A percentile compares a stretch with the other conserved stretches of the same genome.
Conservation (phyloP, 768 basidiomycete genomes). For the Lentinus brumalis region DNA sequence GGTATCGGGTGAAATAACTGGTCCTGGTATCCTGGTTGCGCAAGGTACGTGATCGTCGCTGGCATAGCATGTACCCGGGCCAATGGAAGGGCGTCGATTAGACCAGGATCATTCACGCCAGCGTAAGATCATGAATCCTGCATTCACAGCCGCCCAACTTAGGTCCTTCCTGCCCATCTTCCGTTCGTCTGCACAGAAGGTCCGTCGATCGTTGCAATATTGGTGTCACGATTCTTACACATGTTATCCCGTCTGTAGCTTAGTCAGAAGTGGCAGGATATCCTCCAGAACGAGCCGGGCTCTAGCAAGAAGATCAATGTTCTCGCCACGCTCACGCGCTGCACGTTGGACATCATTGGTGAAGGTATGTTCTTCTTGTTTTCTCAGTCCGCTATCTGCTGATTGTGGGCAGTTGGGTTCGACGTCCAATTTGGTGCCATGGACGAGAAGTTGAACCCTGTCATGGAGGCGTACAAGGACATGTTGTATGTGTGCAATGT, state of each 20-base stretch:
- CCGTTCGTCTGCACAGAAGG: conserved; percentile 24
- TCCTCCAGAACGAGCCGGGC: conserved; percentile 8
- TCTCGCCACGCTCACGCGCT: conserved; percentile 23
- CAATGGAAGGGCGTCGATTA: background rate
- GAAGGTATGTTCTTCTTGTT: conserved; percentile 18
- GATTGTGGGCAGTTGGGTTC: conserved; percentile 23
- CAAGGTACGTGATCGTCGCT: conserved; percentile 15
- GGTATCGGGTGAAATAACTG: conserved; percentile 22
- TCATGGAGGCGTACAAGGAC: conserved; percentile 26
- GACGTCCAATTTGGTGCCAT: conserved; percentile 28
- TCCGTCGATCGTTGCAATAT: background rate
- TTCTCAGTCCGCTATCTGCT: background rate
- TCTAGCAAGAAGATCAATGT: conserved; percentile 18
- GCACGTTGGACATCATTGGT: conserved; percentile 32
- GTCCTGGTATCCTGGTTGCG: conserved; percentile 16
- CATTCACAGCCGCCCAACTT: conserved; percentile 25
- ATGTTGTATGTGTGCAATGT: conserved; percentile 23
- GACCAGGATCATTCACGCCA: conserved; percentile 24
- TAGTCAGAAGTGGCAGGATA: conserved; percentile 28
- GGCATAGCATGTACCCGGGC: no score
- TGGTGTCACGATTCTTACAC: background rate
- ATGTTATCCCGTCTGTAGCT: conserved; percentile 13
- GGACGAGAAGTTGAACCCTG: conserved; percentile 21
- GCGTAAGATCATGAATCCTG: conserved; percentile 27
- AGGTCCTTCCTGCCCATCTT: conserved; percentile 27